phyloP scores from a whole-genome alignment of 192 early-diverging fungal species.

The Martensiomyces pterosporus region DNA sequence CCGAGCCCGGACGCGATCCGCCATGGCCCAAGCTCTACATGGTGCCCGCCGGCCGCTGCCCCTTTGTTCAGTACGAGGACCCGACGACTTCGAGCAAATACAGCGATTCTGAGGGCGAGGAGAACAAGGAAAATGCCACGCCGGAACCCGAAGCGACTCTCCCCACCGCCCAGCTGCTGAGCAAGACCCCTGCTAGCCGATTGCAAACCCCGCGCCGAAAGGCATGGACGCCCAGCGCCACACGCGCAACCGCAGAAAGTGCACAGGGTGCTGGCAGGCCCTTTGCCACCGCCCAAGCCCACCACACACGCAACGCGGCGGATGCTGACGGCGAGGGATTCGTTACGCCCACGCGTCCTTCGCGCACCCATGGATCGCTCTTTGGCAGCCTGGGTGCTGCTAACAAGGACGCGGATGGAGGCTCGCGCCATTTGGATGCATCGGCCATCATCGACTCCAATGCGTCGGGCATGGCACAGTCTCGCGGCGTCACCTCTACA shows the following conservation, averaged over 20 bases:
- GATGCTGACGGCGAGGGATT: conserved; percentile 4
- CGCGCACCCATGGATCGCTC: conserved; percentile 15
- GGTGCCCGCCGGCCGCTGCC: conserved; percentile 50
- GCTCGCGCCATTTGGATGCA: conserved; percentile 3
- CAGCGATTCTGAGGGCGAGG: conserved; percentile 40
- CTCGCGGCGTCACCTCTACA: conserved; percentile 30
- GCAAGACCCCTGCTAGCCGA: conserved; percentile 46
- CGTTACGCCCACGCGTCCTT: conserved; percentile 31
- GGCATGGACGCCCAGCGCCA: conserved; percentile 16
- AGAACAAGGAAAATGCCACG: conserved; percentile 47
- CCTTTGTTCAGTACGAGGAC: conserved; percentile 53
- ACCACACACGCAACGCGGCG: neutral
- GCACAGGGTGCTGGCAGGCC: neutral
- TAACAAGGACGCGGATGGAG: neutral
- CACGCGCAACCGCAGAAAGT: conserved; percentile 1
- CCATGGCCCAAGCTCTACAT: conserved; percentile 55
- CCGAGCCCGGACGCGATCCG: conserved; percentile 38
- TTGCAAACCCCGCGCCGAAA: conserved; percentile 23
- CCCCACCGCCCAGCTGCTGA: conserved; percentile 23
- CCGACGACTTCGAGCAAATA: conserved; percentile 49
- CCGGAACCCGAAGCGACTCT: conserved; percentile 41
- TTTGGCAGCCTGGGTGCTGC: neutral
- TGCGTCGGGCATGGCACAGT: conserved; percentile 42
- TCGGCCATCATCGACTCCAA: conserved; percentile 40
- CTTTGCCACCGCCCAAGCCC: neutral